phyloP scores from a whole-genome alignment of 352 stramenopile species.

The Sclerospora graminicola region DNA sequence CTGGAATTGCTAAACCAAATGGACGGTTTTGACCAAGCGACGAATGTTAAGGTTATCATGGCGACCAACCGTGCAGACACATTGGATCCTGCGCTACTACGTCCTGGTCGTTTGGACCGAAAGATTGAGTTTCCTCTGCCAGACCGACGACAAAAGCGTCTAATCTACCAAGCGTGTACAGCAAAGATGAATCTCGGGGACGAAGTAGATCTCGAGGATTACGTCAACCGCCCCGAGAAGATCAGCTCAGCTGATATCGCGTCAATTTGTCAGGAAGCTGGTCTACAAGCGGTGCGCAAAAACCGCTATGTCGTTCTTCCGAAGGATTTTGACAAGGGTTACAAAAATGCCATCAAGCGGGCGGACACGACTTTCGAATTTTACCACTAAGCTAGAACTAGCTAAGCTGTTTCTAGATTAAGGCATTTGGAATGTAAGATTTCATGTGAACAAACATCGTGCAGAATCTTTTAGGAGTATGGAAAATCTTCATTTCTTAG shows the following conservation, averaged over 20 bases:
- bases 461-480: background rate
- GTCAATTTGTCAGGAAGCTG: conserved; percentile 98
- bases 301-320: conserved; percentile 99
- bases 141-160: conserved; percentile 98
- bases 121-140: conserved; percentile 99
- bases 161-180: conserved; percentile 99
- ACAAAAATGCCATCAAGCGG: conserved; percentile 99
- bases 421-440: background rate
- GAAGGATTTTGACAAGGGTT: conserved; percentile 99
- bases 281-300: conserved; percentile 97
- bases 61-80: conserved; percentile 99
- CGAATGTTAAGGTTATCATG: conserved; percentile 99
- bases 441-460: too few relatives aligned
- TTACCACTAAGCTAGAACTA: conserved; percentile 79
- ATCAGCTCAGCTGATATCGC: conserved; percentile 97
- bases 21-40: conserved; percentile 99
- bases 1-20: conserved; percentile 99
- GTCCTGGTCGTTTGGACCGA: conserved; percentile 95
- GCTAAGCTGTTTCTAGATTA: too few relatives aligned
- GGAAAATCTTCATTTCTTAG: background rate
- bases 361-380: conserved; percentile 98
- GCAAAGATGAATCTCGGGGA: conserved; percentile 99
- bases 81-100: conserved; percentile 96
- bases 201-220: conserved; percentile 99
- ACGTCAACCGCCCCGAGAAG: conserved; percentile 99